Base-by-base conservation (phyloP, 768 basidiomycete genomes). In the Leccinum barrowsii region DNA sequence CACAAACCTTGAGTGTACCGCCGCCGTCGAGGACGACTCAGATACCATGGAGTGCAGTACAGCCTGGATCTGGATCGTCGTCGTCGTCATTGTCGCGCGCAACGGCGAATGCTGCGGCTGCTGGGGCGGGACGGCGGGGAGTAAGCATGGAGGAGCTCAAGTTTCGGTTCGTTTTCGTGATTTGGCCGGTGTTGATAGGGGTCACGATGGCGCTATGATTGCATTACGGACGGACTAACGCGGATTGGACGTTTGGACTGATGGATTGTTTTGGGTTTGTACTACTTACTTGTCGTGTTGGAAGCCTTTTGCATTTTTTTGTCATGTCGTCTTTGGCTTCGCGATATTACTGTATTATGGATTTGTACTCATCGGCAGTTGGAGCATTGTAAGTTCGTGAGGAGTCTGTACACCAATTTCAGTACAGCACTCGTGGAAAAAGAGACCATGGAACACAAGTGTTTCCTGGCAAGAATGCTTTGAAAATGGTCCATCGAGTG, bases 131-230 rank as follows among this genome's bases (percentile, higher is more conserved):
- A 3, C 59, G 63, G 19, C 65, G 69, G 7, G 52, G 57, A 1
- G 47, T 74, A 21, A 68, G 75, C 52, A 58, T 73, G 19, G 77
- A 75, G 53, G 71, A 68, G 62, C 65, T 76, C 59, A 79, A 76
- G 62, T 81, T 82, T 65, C 69, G 77, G 10, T 59, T 83, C 50
- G 74, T 81, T 59, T 82, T 81, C 56, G 73, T 85, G 59, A 68
- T 81, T 22, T 85, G 83, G 81, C 82, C 84, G 34, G 76, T 81
- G 7, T 65, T 85, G 53, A 73, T 85, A 55, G 85, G 84, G 2
- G 69, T 84, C 48, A 77, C 80, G 35, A 78, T 86, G 79, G 82
- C 82, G 5, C 63, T 83, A 50, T 85, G 60, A 68, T 7, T 17
- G 37, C 5, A 35, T 40, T 40, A n/a, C 7, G 35, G 35, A 37